These are phyloP conservation scores for Epichloe coenophiala DNA, from an alignment of 2,329 filamentous ascomycete genomes.

Conservation along the genomic window DNA sequence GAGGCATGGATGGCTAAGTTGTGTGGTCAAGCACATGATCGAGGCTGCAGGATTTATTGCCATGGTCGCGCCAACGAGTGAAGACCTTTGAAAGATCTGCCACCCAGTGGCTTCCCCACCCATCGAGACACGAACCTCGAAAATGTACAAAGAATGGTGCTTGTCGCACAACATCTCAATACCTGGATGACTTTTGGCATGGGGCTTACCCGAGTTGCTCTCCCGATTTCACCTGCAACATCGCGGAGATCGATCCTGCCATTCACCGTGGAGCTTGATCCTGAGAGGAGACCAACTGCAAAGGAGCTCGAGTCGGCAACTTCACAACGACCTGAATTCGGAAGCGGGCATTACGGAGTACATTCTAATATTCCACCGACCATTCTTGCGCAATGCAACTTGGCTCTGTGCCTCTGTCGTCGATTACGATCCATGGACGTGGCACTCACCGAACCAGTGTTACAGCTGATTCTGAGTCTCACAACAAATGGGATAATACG, in stretches of 20 bases:
- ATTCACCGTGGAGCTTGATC: conserved; percentile 39
- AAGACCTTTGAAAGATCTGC: conserved; percentile 12
- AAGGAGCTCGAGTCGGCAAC: conserved; percentile 28
- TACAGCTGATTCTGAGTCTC: conserved; percentile 33
- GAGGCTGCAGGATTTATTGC: conserved; percentile 39
- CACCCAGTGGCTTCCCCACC: not conserved
- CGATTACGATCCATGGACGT: conserved; percentile 37
- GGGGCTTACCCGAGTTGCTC: conserved; percentile 36
- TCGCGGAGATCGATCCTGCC: conserved; percentile 40
- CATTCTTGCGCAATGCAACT: conserved; percentile 37
- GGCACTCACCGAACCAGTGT: conserved; percentile 26
- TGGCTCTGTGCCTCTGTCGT: conserved; percentile 41
- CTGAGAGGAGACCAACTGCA: conserved; percentile 27
- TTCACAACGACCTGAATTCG: conserved; percentile 30
- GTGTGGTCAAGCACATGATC: conserved; percentile 42
- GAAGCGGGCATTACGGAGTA: conserved; percentile 16
- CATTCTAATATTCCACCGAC: conserved; percentile 29
- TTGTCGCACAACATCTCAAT: conserved; percentile 42
- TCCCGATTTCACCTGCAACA: conserved; percentile 32
- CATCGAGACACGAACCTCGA: conserved; percentile 19
- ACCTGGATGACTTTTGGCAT: conserved; percentile 47
- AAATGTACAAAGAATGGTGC: conserved; percentile 28
- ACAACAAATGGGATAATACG: conserved; percentile 30
- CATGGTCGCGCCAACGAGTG: conserved; percentile 18
- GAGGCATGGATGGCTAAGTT: conserved; percentile 44